Evolutionary conservation across 495 filamentous ascomycete genomes (phyloP), one percentile per base, ranked within the genome.

Genomic region (Hyaloscypha variabilis): DNA sequence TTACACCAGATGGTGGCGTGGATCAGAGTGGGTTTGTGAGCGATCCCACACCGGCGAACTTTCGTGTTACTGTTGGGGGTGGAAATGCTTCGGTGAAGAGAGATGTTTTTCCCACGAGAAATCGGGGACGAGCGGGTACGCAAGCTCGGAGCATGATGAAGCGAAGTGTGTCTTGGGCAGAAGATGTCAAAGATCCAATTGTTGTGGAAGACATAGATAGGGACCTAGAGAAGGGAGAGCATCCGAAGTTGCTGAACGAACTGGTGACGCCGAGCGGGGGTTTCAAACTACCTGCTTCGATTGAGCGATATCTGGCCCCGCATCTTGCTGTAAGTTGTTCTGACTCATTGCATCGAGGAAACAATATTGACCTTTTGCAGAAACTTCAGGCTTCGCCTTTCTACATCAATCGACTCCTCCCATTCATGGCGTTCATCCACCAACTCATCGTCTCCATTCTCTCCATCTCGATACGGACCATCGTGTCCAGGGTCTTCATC

Each of bases 11-110:
- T 21, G 82, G 80, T 57, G 83, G 80, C 0, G 67, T 73, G 13
- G 87, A 91, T 75, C 86, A 88, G 68, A 84, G 82, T 26, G 90
- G 90, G 2, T 83, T 81, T 55, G 83, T 91, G n/a, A 82, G 72
- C 61, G 85, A 85, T 71, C 71, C 73, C 4, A 82, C 75, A 55
- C 90, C 90, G 3, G 62, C 73, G 62, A 67, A 87, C 49, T 81
- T 90, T 62, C 86, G 84, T 0, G 81, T 93, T 14, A 80, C 83
- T 25, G 77, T 93, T 34, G 89, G 90, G 13, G 90, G 90, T 6
- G 69, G 77, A 11, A 64, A 67, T 49, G 69, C 54, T 11, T 52
- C 25, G 26, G 54, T 52, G 23, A 58, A 58, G 56, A 50, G 42
- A 29, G 36, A 25, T n/a, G n/a, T n/a, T n/a, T n/a, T n/a, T n/a